Evolutionary conservation across 805 yeast genomes (phyloP).

Genomic region (Pichia scutulata): DNA sequence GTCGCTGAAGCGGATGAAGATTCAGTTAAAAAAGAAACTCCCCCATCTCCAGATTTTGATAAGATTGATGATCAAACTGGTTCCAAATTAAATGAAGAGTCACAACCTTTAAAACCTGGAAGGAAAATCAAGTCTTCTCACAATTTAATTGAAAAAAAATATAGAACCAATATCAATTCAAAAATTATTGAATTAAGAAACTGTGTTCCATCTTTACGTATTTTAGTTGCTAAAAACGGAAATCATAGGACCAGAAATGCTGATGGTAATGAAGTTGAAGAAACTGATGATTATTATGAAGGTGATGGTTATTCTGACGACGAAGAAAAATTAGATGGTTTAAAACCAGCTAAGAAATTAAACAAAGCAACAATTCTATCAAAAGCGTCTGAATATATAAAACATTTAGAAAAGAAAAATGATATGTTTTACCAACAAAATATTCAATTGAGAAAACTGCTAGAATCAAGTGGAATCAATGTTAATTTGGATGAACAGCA

Average conservation of each 20-base stretch:
- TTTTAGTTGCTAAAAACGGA: slow-evolving; percentile 31
- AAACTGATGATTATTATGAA: slow-evolving; percentile 39
- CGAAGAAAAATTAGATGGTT: slow-evolving; percentile 53
- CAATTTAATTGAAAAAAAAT: slow-evolving; percentile 76
- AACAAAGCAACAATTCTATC: slow-evolving; percentile 71
- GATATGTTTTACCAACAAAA: slow-evolving; percentile 42
- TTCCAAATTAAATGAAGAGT: slow-evolving; percentile 4
- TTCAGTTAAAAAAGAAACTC: slow-evolving; percentile 5
- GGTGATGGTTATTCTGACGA: slow-evolving; percentile 52
- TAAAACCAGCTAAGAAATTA: slow-evolving; percentile 67
- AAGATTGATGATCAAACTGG: slow-evolving; percentile 2
- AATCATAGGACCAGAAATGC: slow-evolving; percentile 26
- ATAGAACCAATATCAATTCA: slow-evolving; percentile 71
- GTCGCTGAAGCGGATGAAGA: slow-evolving; percentile 14
- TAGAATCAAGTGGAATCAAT: slow-evolving; percentile 11
- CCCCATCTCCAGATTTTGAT: slow-evolving; percentile 5
- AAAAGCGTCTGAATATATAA: slow-evolving; percentile 72
- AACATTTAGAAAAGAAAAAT: slow-evolving; percentile 61
- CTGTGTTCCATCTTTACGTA: slow-evolving; percentile 70
- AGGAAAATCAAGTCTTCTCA: slow-evolving; percentile 59
- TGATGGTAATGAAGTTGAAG: slow-evolving; percentile 31
- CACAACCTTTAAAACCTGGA: slow-evolving; percentile 13
- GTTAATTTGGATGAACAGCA: slow-evolving; percentile 5
- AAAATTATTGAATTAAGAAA: slow-evolving; percentile 66
- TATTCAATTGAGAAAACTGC: slow-evolving; percentile 26